These are phyloP conservation scores for Terana coerulea DNA, from an alignment of 768 basidiomycete species.

Conservation along the genomic window DNA sequence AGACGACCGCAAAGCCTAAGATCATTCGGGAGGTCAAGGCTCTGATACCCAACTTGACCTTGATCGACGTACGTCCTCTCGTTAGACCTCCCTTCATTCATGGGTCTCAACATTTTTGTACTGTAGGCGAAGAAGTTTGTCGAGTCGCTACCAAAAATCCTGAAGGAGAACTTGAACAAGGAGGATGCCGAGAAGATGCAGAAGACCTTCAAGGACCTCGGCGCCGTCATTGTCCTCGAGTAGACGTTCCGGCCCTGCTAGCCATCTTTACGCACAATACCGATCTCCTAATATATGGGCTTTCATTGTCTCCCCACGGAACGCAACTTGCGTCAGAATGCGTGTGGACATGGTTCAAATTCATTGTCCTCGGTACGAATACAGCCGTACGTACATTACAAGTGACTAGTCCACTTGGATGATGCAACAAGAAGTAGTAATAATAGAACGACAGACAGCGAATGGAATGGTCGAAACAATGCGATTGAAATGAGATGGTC, in stretches of 20 bases:
- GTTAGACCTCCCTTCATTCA: background rate
- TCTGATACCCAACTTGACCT: slow-evolving; percentile 89
- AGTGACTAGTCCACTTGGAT: background rate
- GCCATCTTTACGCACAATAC: slow-evolving; percentile 16
- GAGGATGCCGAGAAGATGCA: slow-evolving; percentile 98
- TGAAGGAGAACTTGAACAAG: slow-evolving; percentile 94
- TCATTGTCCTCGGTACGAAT: slow-evolving; percentile 6
- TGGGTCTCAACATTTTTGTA: background rate
- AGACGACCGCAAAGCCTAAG: slow-evolving; percentile 89
- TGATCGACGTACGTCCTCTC: slow-evolving; percentile 79
- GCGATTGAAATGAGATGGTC: no score
- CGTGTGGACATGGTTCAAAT: background rate
- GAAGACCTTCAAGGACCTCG: slow-evolving; percentile 83
- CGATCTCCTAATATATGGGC: slow-evolving; percentile 10
- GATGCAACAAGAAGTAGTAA: background rate
- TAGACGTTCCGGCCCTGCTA: slow-evolving; percentile 31
- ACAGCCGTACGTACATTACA: slow-evolving; percentile 4
- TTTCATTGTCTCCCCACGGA: background rate
- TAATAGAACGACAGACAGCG: background rate
- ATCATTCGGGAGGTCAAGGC: slow-evolving; percentile 98
- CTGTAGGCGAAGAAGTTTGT: slow-evolving; percentile 97
- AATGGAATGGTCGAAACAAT: background rate
- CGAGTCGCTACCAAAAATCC: slow-evolving; percentile 85
- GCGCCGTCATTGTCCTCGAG: slow-evolving; percentile 84
- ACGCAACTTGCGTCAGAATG: background rate